Evolutionary conservation across 768 basidiomycete species (phyloP).

Genomic region (Pisolithus microcarpus): DNA sequence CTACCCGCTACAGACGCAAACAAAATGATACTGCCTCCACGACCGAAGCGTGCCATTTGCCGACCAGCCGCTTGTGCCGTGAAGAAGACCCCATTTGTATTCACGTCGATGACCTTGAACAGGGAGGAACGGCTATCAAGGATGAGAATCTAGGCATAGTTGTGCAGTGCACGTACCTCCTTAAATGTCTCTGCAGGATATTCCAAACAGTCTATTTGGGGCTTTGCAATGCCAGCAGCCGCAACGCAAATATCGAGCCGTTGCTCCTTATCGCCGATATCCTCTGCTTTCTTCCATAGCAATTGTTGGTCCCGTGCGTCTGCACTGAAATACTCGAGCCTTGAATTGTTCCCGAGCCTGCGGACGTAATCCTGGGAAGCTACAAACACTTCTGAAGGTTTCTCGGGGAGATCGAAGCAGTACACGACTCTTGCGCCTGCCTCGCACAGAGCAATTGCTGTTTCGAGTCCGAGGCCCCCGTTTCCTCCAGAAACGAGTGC

Average conservation of each 20-base stretch:
- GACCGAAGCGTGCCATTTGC: slow-evolving; percentile 46
- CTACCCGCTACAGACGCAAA: slow-evolving; percentile 57
- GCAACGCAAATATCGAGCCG: slow-evolving; percentile 73
- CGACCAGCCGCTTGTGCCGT: slow-evolving; percentile 9
- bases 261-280: slow-evolving; percentile 59
- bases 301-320: slow-evolving; percentile 60
- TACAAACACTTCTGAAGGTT: slow-evolving; percentile 52
- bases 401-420: slow-evolving; percentile 55
- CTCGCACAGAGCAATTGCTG: slow-evolving; percentile 68
- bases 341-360: slow-evolving; percentile 34
- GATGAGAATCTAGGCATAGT: too few species aligned
- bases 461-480: slow-evolving; percentile 72
- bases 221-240: slow-evolving; percentile 65
- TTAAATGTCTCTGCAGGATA: too few species aligned
- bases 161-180: too few species aligned
- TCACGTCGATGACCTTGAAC: too few species aligned
- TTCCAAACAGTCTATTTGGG: slow-evolving; percentile 42
- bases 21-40: slow-evolving; percentile 48
- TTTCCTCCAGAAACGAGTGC: slow-evolving; percentile 60
- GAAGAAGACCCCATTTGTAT: too few species aligned
- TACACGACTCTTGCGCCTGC: slow-evolving; percentile 67
- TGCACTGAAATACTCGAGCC: slow-evolving; percentile 55
- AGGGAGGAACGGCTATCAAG: too few species aligned
- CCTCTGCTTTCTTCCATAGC: slow-evolving; percentile 50
- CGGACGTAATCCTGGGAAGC: slow-evolving; percentile 48